Evolutionary conservation across 1,284 basidiomycete species (phyloP).

Genomic region (Rhizoctonia solani): DNA sequence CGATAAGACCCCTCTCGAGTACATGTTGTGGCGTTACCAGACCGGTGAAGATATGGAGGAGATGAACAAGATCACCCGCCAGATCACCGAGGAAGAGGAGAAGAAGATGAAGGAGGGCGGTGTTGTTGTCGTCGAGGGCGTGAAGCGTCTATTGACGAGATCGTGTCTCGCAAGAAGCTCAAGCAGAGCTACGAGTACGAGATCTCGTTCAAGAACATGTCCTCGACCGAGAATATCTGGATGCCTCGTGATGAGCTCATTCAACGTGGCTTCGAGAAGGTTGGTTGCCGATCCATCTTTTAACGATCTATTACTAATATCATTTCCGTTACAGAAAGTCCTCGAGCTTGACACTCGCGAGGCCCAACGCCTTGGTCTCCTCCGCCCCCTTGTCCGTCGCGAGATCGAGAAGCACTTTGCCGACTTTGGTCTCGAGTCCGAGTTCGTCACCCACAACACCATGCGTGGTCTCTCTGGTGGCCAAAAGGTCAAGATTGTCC

Average conservation of each 20-base stretch:
- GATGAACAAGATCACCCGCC: conserved; percentile 87
- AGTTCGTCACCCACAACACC: conserved; percentile 95
- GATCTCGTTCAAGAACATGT: conserved; percentile 89
- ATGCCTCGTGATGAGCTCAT: conserved; percentile 93
- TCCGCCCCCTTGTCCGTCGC: conserved; percentile 94
- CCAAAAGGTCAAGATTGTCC: conserved; percentile 99
- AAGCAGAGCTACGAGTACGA: conserved; percentile 99
- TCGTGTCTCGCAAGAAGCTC: conserved; percentile 91
- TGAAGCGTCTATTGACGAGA: conserved; percentile 95
- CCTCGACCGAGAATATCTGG: conserved; percentile 96
- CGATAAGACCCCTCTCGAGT: conserved; percentile 97
- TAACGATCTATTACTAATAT: conserved; percentile 27
- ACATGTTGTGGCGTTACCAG: conserved; percentile 99
- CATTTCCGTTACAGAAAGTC: conserved; percentile 66
- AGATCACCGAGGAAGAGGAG: conserved; percentile 85
- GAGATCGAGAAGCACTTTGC: conserved; percentile 98
- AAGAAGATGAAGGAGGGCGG: conserved; percentile 98
- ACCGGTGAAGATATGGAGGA: conserved; percentile 98
- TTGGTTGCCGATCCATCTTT: conserved; percentile 42
- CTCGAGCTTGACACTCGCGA: conserved; percentile 96
- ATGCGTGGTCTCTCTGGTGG: conserved; percentile 98
- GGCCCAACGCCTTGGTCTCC: conserved; percentile 93
- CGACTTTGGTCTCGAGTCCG: conserved; percentile 94
- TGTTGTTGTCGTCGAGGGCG: conserved; percentile 84
- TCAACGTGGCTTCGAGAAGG: conserved; percentile 98